Evolutionary conservation across 2,329 filamentous ascomycete genomes (phyloP), one percentile per base, ranked within the genome.

Genomic region (Parasarocladium wereldwijsianum): DNA sequence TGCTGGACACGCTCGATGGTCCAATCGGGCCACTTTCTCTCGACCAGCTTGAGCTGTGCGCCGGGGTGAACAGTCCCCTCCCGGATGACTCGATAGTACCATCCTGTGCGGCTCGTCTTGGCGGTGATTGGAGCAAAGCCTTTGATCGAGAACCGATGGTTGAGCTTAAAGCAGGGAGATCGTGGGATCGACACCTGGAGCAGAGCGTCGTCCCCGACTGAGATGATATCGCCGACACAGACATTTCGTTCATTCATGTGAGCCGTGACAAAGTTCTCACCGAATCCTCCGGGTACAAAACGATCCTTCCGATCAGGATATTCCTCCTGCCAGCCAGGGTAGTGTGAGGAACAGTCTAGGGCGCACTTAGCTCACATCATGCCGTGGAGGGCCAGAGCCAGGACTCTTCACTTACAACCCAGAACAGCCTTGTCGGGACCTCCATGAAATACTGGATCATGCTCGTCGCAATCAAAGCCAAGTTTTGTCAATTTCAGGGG

Each of bases 151-250:
- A 79, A 79, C 2, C 73, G 68, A 40, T 77, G 72, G 43, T 78
- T 79, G 7, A 79, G 59, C 43, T 78, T 79, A 52, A 67, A 78
- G 51, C 74, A 78, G 8, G 74, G 74, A 38, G 71, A 64, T 11
- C 74, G 60, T 1, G 73, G 73, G 15, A 76, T 51, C 36, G 62
- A 66, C 15, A 77, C 65, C 39, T 77, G 66, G 0, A 76, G 55
- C 3, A 70, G 34, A 1, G 70, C 55, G 3, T 58, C 52, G 26
- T 56, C 49, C 0, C 64, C 61, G 6, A 76, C 58, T 0, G 58
- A 52, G 12, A 73, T 52, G 10, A 69, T 51, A 39, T 79, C 74
- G 14, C 74, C 73, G 30, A 79, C 72, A 46, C 73, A 77, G 1
- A 77, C 52, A 38, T 72, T 77, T 20, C 61, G 57, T 50, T 79